These are phyloP conservation scores for Termitomyces sp. DNA, from an alignment of 768 basidiomycete genomes.

Conservation along the genomic window DNA sequence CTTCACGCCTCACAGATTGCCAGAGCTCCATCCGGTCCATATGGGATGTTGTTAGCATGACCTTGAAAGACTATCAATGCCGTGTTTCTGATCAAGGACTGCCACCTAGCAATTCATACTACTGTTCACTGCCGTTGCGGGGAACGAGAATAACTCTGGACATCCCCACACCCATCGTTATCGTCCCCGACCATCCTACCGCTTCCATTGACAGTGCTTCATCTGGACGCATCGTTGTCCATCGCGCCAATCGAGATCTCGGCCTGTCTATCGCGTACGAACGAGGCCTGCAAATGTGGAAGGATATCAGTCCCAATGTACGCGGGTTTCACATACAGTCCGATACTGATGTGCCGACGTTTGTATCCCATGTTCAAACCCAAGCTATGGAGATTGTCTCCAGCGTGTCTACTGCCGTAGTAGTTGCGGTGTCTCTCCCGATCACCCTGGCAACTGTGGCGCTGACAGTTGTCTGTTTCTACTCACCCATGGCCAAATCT, in stretches of 20 bases:
- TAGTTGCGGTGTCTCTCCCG: conserved; percentile 28
- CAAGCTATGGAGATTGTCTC: conserved; percentile 15
- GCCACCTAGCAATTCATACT: not conserved
- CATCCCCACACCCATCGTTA: conserved; percentile 15
- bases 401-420: conserved; percentile 20
- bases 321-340: not conserved
- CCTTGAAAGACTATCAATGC: conserved; percentile 43
- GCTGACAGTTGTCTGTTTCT: conserved; percentile 31
- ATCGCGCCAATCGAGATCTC: conserved; percentile 29
- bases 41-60: conserved; percentile 38
- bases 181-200: conserved; percentile 11
- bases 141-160: conserved; percentile 11
- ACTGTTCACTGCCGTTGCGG: conserved; percentile 6
- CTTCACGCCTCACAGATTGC: conserved; percentile 13
- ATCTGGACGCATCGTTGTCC: conserved; percentile 6
- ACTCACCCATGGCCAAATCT: conserved; percentile 4
- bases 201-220: not conserved
- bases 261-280: conserved; percentile 26
- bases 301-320: not conserved
- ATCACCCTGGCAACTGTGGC: conserved; percentile 33
- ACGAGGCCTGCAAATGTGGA: conserved; percentile 18
- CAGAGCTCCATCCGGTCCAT: conserved; percentile 25
- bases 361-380: conserved; percentile 1
- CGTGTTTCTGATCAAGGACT: conserved; percentile 21
- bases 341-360: not conserved